A percentile compares a stretch with the other conserved stretches of the same genome.
Evolutionary conservation across 2,329 filamentous ascomycete species (phyloP).

Genomic region (Fusarium sp.): DNA sequence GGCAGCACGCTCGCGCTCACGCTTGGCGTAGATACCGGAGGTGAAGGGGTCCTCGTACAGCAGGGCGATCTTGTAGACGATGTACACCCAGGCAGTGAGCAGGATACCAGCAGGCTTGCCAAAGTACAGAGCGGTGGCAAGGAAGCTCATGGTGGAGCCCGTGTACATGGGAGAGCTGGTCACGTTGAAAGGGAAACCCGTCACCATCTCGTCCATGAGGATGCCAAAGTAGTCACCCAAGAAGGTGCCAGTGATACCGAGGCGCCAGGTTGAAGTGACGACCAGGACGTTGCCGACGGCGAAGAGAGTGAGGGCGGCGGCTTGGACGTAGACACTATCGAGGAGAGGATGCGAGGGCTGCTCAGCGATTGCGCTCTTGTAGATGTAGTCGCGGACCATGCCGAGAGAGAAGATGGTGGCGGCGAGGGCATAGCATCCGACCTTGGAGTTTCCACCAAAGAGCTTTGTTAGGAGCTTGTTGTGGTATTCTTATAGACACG

Average conservation of each 20-base stretch:
- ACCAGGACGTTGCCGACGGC: slow-evolving; percentile 85
- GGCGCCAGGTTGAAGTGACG: slow-evolving; percentile 87
- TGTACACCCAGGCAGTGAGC: slow-evolving; percentile 78
- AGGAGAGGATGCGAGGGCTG: slow-evolving; percentile 82
- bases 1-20: slow-evolving; percentile 70
- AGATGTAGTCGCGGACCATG: slow-evolving; percentile 87
- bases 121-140: slow-evolving; percentile 86
- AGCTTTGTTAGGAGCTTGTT: slow-evolving; percentile 89
- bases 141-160: slow-evolving; percentile 91
- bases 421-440: slow-evolving; percentile 91
- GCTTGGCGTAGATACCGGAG: slow-evolving; percentile 89
- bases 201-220: slow-evolving; percentile 94
- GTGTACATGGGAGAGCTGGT: slow-evolving; percentile 96
- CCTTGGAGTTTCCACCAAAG: slow-evolving; percentile 80
- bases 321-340: slow-evolving; percentile 67
- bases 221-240: slow-evolving; percentile 99
- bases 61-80: slow-evolving; percentile 85
- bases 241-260: slow-evolving; percentile 96
- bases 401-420: slow-evolving; percentile 91
- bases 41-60: slow-evolving; percentile 96
- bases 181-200: slow-evolving; percentile 95
- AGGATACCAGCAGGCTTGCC: slow-evolving; percentile 89
- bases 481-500: slow-evolving; percentile 78
- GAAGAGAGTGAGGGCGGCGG: slow-evolving; percentile 78
- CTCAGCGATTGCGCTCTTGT: slow-evolving; percentile 83